Evolutionary conservation across 805 yeast genomes (phyloP).

Genomic region (Wickerhamia fluorescens): DNA sequence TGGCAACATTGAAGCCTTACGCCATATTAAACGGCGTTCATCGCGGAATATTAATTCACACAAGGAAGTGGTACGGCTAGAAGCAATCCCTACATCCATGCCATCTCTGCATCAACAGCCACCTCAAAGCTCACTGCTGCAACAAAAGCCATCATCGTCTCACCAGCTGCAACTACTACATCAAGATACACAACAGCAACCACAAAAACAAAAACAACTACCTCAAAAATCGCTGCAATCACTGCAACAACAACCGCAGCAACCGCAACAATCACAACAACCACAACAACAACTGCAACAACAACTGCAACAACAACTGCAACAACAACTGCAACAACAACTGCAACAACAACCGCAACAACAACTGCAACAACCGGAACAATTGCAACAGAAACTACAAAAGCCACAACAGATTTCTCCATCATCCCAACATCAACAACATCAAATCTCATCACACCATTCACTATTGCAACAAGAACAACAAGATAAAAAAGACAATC

Average conservation of each 20-base stretch:
- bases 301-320: constrained; percentile 9
- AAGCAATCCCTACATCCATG: constrained; percentile 20
- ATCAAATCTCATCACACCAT: too few species aligned
- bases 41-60: constrained; percentile 30
- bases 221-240: too few species aligned
- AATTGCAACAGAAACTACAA: constrained; percentile 10
- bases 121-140: too few species aligned
- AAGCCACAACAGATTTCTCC: constrained; percentile 4
- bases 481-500: too few species aligned
- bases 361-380: constrained; percentile 7
- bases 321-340: constrained; percentile 7
- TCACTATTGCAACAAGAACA: too few species aligned
- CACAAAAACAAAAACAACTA: constrained; percentile 7
- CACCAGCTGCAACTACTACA: constrained; percentile 2
- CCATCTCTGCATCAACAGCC: constrained; percentile 6
- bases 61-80: constrained; percentile 32
- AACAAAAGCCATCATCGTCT: too few species aligned
- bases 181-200: constrained; percentile 5
- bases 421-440: constrained; percentile 4
- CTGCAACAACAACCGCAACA: too few species aligned
- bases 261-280: too few species aligned
- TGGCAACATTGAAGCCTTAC: constrained; percentile 70
- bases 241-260: too few species aligned
- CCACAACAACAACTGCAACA: constrained; percentile 8
- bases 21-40: constrained; percentile 74